Evolutionary conservation across 129 eudicot species (phyloP).

Genomic region (Tagetes erecta): DNA sequence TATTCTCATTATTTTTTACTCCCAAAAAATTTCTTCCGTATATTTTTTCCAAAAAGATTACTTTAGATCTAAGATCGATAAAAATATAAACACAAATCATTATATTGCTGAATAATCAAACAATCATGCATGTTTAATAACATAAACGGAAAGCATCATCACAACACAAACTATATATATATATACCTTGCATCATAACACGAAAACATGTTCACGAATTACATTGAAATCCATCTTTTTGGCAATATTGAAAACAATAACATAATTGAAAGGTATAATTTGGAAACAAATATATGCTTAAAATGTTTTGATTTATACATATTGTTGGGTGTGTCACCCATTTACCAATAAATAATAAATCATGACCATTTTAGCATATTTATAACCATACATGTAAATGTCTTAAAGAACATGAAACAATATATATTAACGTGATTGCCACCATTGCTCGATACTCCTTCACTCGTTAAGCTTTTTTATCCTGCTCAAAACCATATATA

Average conservation of each 20-base stretch:
- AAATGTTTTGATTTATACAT: slow-evolving; percentile 29
- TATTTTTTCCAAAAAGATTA: no score
- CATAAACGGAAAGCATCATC: background rate
- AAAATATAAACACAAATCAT: no score
- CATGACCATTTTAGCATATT: slow-evolving; percentile 32
- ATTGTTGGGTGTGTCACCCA: slow-evolving; percentile 14
- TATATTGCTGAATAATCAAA: background rate
- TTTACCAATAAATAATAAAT: slow-evolving; percentile 22
- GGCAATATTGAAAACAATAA: slow-evolving; percentile 6
- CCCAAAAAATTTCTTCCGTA: no score
- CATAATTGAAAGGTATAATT: slow-evolving; percentile 1
- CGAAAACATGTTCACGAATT: slow-evolving; percentile 7
- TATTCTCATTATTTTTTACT: no score
- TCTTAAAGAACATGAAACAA: background rate
- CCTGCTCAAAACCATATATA: slow-evolving; percentile 22
- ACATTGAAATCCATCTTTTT: slow-evolving; percentile 13
- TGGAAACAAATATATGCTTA: slow-evolving; percentile 20
- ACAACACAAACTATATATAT: background rate
- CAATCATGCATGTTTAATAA: background rate
- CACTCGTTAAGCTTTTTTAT: slow-evolving; percentile 26
- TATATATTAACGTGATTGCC: slow-evolving; percentile 10
- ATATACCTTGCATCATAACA: slow-evolving; percentile 17
- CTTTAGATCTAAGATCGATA: no score
- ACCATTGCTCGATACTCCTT: slow-evolving; percentile 23
- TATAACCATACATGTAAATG: slow-evolving; percentile 1